Base-by-base conservation (phyloP, 2,329 filamentous ascomycete genomes). In the Xylaria sp. region DNA sequence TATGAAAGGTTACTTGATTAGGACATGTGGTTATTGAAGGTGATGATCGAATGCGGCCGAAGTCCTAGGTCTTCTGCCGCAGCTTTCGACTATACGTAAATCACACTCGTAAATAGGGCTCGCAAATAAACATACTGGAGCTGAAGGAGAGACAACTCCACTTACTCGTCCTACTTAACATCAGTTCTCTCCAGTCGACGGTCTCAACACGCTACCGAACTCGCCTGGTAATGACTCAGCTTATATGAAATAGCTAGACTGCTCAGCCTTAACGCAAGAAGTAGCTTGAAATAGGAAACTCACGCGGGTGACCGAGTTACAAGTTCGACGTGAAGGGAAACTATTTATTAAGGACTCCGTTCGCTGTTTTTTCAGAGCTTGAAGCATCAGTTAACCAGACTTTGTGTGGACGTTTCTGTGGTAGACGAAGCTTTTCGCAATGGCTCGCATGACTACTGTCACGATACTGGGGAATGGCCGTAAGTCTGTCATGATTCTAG, bases 251-350 rank as follows among this genome's bases (percentile, higher is more conserved):
- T n/a, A 39, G 39, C 34, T 40, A 24, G 20, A 37, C 52, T 18
- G 17, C 44, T 54, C 46, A 45, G 48, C 45, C 48, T 39, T 42
- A 34, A 34, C 57, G 57, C 57, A 52, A 21, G 4, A 50, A 44
- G 39, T 52, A 41, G 24, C 57, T 48, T 13, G 17, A 52, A n/a
- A 45, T 39, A 19, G 54, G 57, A 34, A 59, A 52, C 22, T 51
- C 4, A 8, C 44, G 44, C 56, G 49, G 54, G 54, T 47, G 48
- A 48, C 56, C 48, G 49, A 43, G 2, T 38, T 60, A 60, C 48
- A 50, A 57, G 50, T 47, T 7, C 16, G 37, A 49, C 39, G 21
- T 48, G 47, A 54, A 57, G 50, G 48, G 47, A 54, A 57, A 39
- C 48, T 9, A 39, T 24, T 24, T 39, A 34, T 34, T 13, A 6